Evolutionary conservation across 139 green algal species (phyloP), one percentile per base, ranked within the genome.

Genomic region (Raphidocelis subcapitata): DNA sequence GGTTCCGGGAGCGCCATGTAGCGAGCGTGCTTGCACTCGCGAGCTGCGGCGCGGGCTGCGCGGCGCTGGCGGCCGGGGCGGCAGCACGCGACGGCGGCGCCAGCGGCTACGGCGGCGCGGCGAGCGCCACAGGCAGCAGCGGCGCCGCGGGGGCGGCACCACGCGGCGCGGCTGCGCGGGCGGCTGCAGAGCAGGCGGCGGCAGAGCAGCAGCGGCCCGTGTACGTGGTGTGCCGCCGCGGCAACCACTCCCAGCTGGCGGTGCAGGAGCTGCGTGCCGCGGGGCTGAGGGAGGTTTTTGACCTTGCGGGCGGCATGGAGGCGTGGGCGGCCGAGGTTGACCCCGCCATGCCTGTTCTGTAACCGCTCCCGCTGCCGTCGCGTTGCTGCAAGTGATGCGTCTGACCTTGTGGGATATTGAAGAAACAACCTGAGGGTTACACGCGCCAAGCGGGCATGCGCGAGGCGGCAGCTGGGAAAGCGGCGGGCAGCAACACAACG

Each of bases 201-300:
- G 15, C 12, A 3, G 46, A 37, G 8, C 24, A 57, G 31, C 26
- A 33, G 35, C 51, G 68, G 41, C 36, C 47, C 21, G 68, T 98
- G 36, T 81, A 89, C 49, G 94, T 98, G 41, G 72, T 98, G 62
- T 98, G 94, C 80, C 78, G 94, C 16, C 79, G 93, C 1, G 94
- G 94, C 28, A 98, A 98, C 77, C 90, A 98, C 84, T 98, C 94
- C 8, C 94, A 98, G 77, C 56, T 88, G 31, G 91, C 88, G 12
- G 89, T 94, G 59, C 62, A 82, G 8, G n/a, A 36, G 73, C 79
- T 98, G 60, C 75, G 74, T 20, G 35, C 81, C 62, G 24, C 69
- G 64, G 94, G 92, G 4, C 51, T 97, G 2, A 23, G 1, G 1
- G 33, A 79, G 8, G 92, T 73, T 5, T 60, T 90, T 15, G 92